Evolutionary conservation across 495 filamentous ascomycete species (phyloP), one percentile per base, ranked within the genome.

Genomic region (Hypoxylon lenormandii): DNA sequence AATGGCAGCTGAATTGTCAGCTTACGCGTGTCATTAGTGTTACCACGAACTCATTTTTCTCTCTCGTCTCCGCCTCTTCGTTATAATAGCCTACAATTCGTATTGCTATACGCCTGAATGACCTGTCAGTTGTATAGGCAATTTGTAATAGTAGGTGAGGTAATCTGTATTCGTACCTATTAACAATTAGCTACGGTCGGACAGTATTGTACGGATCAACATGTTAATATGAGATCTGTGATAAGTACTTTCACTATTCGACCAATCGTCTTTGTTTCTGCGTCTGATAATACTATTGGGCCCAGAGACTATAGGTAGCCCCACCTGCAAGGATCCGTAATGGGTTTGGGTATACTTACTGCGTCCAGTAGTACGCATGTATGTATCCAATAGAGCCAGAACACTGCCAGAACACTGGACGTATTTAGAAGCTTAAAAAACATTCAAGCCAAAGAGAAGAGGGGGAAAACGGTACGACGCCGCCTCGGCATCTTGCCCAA

Each of bases 251-350:
- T 15, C n/a, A 69, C 40, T 65, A 61, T 52, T 51, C 42, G 28
- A 2, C 67, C 67, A 70, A 70, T 70, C 51, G 30, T 26, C 7
- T 48, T 16, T 19, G 11, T 57, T 56, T 51, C 61, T 37, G 61
- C 61, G 47, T 45, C 46, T 30, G 16, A 43, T 65, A 16, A 47
- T 22, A 0, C 36, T 42, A 30, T 22, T 46, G 46, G 45, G 7
- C 15, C 22, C 28, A 52, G 13, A 28, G 19, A 23, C 10, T 15
- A 15, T 3, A 33, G 26, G 3, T 33, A 26, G 23, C 8, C 30
- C 55, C 48, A 66, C 11, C 11, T 50, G 33, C 16, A 30, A 42
- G 30, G 46, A 13, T 26, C 21, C 1, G 10, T 36, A 19, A 8
- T 5, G n/a, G 40, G 40, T 1, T 5, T 16, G 40, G 12, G 15